Base-by-base conservation (phyloP, 1,139 yeast species). In the Yamadazyma atlantica region DNA sequence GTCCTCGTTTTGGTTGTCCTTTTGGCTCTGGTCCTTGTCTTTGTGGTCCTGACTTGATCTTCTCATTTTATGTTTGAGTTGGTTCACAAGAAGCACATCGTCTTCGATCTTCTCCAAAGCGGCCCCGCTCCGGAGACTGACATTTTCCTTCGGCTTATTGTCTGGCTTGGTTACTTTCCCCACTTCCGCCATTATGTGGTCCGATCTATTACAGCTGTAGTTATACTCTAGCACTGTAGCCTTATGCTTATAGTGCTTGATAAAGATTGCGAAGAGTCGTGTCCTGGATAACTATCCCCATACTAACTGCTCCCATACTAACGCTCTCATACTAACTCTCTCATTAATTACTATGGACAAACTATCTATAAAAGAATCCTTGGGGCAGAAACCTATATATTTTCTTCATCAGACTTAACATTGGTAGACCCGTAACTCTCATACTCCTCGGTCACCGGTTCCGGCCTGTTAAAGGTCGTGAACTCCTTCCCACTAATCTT, bases 401-500 rank as follows among this genome's bases (percentile, higher is more conserved):
- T 10, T 13, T 28, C 30, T 11, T 38, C 41, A 14, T 38, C 41
- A 8, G 42, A 32, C 24, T 41, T 43, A n/a, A 32, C 34, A 12
- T 26, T 39, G 10, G 38, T 38, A 1, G 49, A 42, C 3, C 45
- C 49, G 25, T 43, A 39, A 8, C 39, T 35, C 2, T 43, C 45
- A 11, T 23, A 24, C 7, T 42, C 40, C 4, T 35, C 41, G 3
- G 22, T 29, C n/a, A 40, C 43, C 2, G 47, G 41, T n/a, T 46
- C 64, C 6, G 78, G 79, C 49, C 61, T 75, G 33, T 80, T 78
- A 44, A 83, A 64, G 2, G 82, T 82, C 7, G 78, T 75, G 56
- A 82, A 82, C 23, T 71, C 72, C 1, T 53, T 57, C 2, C 76
- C 73, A 1, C 60, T 68, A 8, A 57, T 33, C 33, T 55, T 67